Base-by-base conservation (phyloP, 2,329 filamentous ascomycete species). In the Sporothrix dimorphospora region DNA sequence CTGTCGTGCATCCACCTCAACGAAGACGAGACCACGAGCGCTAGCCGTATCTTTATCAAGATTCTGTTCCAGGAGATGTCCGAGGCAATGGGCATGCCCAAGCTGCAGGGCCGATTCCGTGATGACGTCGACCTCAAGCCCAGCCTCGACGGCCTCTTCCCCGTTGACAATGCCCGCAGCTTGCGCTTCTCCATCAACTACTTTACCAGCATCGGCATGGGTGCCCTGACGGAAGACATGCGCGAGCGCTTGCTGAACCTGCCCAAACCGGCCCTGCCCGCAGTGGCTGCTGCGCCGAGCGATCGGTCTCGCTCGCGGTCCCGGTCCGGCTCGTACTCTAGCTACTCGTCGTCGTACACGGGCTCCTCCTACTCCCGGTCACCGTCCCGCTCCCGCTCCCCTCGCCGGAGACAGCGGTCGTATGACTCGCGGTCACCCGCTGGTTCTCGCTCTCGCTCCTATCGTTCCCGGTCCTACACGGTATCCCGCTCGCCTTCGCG, bases 151-250 rank as follows among this genome's bases (percentile, higher is more conserved):
- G 95, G 95, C 40, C 84, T 99, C 57, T 98, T 99, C 85, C 96
- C 96, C 0, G 91, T 86, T 73, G 94, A 98, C 80, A 93, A 94
- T 78, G 89, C 94, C 30, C 91, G 93, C 79, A 96, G 98, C 81
- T 94, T 94, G 51, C 90, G 95, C 70, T 99, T 99, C 85, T 93
- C 94, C 68, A 97, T 99, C 90, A 99, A 99, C 83, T 99, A 98
- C 86, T 98, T 99, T 81, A 99, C 96, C 11, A 96, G 94, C 78
- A 97, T 99, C 78, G 94, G 94, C 72, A 97, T 99, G 92, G 96
- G 96, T 79, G 90, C 89, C 30, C 87, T 99, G 74, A 99, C 96
- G 1, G 96, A 99, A 79, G 92, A 94, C 76, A 97, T 98, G 94
- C 91, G 96, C 81, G 93, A 97, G 78, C 90, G 91, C 79, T 86